Conservation (phyloP, 495 filamentous ascomycete species). For the Neurospora sp. region DNA sequence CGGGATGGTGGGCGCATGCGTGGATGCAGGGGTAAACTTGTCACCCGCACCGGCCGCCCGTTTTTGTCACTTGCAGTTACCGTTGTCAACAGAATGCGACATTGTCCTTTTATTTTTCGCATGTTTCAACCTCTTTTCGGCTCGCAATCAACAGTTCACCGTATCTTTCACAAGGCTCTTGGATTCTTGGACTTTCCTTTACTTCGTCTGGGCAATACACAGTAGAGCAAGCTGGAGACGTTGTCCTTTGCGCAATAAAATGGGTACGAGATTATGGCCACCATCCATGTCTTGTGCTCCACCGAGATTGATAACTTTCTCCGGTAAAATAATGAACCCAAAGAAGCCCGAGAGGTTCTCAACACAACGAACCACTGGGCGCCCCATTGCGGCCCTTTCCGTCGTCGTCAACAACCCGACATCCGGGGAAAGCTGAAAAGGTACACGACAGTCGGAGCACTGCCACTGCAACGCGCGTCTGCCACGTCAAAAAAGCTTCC, state of each 20-base stretch:
- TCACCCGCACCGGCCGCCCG: background rate
- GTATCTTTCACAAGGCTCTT: background rate
- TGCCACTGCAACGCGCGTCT: background rate
- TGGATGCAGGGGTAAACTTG: background rate
- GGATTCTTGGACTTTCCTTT: background rate
- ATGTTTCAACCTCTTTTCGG: background rate
- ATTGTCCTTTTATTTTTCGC: background rate
- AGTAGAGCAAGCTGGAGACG: background rate
- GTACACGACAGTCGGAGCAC: background rate
- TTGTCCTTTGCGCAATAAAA: background rate
- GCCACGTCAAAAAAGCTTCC: background rate
- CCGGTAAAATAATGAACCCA: background rate
- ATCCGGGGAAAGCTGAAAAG: background rate
- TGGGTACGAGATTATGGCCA: background rate
- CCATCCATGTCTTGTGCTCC: background rate
- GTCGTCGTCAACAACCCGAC: background rate
- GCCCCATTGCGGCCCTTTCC: background rate
- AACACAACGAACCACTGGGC: background rate
- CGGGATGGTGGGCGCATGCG: background rate
- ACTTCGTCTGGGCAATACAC: background rate
- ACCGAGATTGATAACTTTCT: background rate
- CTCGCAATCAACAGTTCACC: background rate
- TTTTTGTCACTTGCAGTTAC: background rate
- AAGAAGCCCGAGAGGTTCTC: background rate
- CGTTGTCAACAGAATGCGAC: background rate